Evolutionary conservation across 2,329 filamentous ascomycete genomes (phyloP).

Genomic region (Talaromyces sp.): DNA sequence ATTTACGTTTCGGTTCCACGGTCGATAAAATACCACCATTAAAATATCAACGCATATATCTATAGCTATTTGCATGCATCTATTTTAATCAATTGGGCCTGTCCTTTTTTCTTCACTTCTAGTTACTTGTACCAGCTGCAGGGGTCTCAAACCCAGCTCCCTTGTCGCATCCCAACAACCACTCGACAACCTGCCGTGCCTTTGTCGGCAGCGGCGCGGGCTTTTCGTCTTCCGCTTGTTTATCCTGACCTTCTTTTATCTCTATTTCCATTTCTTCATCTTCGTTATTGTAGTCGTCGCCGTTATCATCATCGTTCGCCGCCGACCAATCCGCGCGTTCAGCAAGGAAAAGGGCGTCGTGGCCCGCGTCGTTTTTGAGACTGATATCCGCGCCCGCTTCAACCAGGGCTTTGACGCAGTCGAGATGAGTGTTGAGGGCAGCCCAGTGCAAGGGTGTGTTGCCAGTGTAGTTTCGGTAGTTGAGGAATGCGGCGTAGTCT

Average conservation of each 20-base stretch:
- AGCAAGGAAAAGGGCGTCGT: slow-evolving; percentile 71
- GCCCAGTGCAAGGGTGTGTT: slow-evolving; percentile 96
- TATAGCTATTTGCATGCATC: neutral
- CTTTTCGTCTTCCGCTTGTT: neutral
- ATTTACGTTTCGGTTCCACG: neutral
- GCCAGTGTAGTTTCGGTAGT: slow-evolving; percentile 67
- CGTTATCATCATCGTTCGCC: slow-evolving; percentile 47
- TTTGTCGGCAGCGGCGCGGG: slow-evolving; percentile 21
- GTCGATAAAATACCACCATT: neutral
- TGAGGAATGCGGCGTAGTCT: slow-evolving; percentile 26
- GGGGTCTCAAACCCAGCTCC: slow-evolving; percentile 28
- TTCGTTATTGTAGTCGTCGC: slow-evolving; percentile 15
- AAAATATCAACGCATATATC: neutral
- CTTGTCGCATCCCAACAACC: slow-evolving; percentile 35
- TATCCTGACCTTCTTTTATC: slow-evolving; percentile 13
- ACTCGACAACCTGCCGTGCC: slow-evolving; percentile 37
- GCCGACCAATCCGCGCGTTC: slow-evolving; percentile 63
- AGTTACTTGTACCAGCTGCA: slow-evolving; percentile 12
- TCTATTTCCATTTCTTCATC: slow-evolving; percentile 10
- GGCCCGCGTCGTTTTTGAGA: slow-evolving; percentile 75
- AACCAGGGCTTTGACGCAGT: slow-evolving; percentile 71
- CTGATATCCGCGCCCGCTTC: slow-evolving; percentile 71
- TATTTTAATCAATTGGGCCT: slow-evolving; percentile 4
- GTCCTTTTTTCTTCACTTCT: slow-evolving; percentile 15
- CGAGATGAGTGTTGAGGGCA: slow-evolving; percentile 78